phyloP scores from a whole-genome alignment of 768 basidiomycete genomes.

The Suillus subluteus region DNA sequence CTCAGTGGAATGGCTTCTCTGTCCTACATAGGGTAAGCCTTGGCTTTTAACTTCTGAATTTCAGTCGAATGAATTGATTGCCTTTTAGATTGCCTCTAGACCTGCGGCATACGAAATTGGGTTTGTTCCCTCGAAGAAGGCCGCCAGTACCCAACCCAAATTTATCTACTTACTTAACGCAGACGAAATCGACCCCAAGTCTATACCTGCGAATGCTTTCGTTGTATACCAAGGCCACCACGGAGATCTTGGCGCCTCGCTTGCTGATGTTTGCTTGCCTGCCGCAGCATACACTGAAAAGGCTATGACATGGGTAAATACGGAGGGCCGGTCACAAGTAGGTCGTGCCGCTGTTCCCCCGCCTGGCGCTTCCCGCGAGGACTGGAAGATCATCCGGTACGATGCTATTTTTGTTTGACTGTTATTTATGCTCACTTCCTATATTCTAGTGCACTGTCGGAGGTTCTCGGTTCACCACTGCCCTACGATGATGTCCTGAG shows the following conservation, averaged over 20 bases:
- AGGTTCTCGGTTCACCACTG: conserved; percentile 76
- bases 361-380: conserved; percentile 94
- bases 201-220: conserved; percentile 90
- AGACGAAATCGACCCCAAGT: conserved; percentile 87
- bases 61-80: conserved; percentile 10
- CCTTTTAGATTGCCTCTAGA: conserved; percentile 78
- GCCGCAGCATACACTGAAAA: conserved; percentile 95
- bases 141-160: conserved; percentile 79
- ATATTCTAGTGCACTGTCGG: conserved; percentile 76
- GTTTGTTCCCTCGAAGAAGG: conserved; percentile 84
- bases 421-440: background rate
- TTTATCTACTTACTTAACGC: conserved; percentile 97
- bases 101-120: conserved; percentile 95
- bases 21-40: conserved; percentile 84
- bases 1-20: conserved; percentile 96
- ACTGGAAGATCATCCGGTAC: conserved; percentile 95
- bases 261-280: conserved; percentile 96
- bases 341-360: conserved; percentile 91
- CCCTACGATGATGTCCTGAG: conserved; percentile 88
- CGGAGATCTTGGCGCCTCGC: conserved; percentile 93
- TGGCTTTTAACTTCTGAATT: conserved; percentile 6
- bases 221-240: conserved; percentile 99
- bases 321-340: conserved; percentile 90
- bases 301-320: conserved; percentile 92
- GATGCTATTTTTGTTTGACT: conserved; percentile 21